phyloP scores from a whole-genome alignment of 192 early-diverging fungal genomes.

The Coemansia sp. region DNA sequence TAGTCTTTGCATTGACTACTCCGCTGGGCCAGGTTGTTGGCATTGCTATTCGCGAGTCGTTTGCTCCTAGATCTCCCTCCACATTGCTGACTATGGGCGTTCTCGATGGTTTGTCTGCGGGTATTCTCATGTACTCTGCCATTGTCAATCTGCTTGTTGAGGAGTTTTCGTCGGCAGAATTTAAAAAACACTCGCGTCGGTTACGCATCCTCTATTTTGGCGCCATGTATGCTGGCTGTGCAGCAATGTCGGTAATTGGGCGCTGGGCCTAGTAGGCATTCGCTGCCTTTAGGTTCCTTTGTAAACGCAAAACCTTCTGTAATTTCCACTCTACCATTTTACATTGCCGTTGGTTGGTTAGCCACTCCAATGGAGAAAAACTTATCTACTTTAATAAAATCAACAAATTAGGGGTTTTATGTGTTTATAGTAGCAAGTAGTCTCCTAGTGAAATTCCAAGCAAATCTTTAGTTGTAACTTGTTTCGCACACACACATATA shows the following conservation, averaged over 20 bases:
- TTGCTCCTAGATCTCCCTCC: slow-evolving; percentile 52
- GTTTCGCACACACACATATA: too few species aligned
- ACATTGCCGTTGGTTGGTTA: too few species aligned
- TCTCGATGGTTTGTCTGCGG: slow-evolving; percentile 74
- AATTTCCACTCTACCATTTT: not conserved
- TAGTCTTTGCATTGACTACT: slow-evolving; percentile 71
- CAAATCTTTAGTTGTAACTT: too few species aligned
- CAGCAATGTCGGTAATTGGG: slow-evolving; percentile 76
- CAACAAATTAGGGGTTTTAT: too few species aligned
- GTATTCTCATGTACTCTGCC: slow-evolving; percentile 78
- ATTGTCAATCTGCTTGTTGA: slow-evolving; percentile 69
- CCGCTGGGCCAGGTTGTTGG: slow-evolving; percentile 80
- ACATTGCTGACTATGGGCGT: slow-evolving; percentile 69
- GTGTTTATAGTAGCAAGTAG: not conserved
- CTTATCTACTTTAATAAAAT: too few species aligned
- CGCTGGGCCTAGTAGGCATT: slow-evolving; percentile 57
- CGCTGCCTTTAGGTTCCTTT: too few species aligned
- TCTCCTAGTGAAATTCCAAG: not conserved
- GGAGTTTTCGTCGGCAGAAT: slow-evolving; percentile 60
- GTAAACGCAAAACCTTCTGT: not conserved
- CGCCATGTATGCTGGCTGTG: slow-evolving; percentile 67
- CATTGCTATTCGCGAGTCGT: slow-evolving; percentile 62
- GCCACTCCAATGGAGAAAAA: too few species aligned
- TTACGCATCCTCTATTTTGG: slow-evolving; percentile 54
- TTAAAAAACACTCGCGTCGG: slow-evolving; percentile 25